A percentile compares a stretch with the other conserved stretches of the same genome.
These are phyloP conservation scores for Boletus tomentosulus DNA, from an alignment of 768 basidiomycete genomes.

Conservation along the genomic window DNA sequence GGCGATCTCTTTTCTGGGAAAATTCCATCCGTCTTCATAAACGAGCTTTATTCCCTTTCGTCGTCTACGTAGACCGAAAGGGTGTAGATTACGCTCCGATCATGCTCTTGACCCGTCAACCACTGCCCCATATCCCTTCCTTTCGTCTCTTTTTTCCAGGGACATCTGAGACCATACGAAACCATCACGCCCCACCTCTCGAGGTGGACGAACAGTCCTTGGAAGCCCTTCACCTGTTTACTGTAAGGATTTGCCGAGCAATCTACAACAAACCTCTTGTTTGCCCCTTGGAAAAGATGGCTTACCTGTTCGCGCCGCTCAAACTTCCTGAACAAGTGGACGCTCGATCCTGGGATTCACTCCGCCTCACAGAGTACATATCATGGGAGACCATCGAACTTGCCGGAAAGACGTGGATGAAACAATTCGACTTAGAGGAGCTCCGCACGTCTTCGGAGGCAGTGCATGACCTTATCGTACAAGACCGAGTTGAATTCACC, in stretches of 20 bases:
- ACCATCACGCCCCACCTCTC: conserved; percentile 48
- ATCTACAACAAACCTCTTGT: conserved; percentile 65
- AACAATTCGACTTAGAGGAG: conserved; percentile 42
- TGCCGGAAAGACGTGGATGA: conserved; percentile 50
- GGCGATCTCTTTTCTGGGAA: conserved; percentile 65
- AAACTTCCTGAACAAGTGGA: conserved; percentile 25
- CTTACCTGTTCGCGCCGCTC: conserved; percentile 69
- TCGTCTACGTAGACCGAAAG: conserved; percentile 34
- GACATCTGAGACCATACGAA: conserved; percentile 37
- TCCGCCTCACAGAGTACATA: conserved; percentile 42
- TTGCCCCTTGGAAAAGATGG: conserved; percentile 50
- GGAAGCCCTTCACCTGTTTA: conserved; percentile 53
- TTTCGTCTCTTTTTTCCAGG: conserved; percentile 63
- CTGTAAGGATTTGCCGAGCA: conserved; percentile 56
- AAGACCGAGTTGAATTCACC: conserved; percentile 78
- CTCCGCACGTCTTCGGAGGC: conserved; percentile 29
- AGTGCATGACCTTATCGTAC: conserved; percentile 62
- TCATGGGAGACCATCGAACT: conserved; percentile 60
- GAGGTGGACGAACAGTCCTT: conserved; percentile 43
- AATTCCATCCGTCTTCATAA: conserved; percentile 33
- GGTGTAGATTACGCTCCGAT: conserved; percentile 50
- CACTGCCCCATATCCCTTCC: conserved; percentile 52
- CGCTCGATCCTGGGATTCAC: conserved; percentile 20
- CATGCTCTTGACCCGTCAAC: conserved; percentile 60
- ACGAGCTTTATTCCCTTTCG: conserved; percentile 32